Conservation (phyloP, 2,329 filamentous ascomycete species). For the Fusarium sp. region DNA sequence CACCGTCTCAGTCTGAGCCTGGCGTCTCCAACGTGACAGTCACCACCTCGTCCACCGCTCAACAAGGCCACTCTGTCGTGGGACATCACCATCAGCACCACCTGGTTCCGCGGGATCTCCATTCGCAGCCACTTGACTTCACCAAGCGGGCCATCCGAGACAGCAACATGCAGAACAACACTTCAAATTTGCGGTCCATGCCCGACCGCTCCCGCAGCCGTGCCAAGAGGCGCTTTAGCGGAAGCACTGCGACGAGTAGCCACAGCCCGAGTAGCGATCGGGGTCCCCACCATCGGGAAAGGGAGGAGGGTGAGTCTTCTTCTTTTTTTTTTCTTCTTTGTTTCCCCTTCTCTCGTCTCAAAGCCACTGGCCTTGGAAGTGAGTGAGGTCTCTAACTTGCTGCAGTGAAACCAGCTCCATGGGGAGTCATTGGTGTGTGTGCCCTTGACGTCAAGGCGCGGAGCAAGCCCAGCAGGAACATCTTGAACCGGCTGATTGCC, state of each 20-base stretch:
- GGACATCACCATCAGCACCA: conserved; percentile 52
- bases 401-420: conserved; percentile 63
- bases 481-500: conserved; percentile 87
- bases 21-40: conserved; percentile 61
- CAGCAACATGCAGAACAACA: conserved; percentile 43
- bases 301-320: conserved; percentile 59
- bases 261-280: conserved; percentile 79
- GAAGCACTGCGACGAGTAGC: conserved; percentile 81
- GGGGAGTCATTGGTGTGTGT: conserved; percentile 85
- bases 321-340: not conserved
- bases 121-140: conserved; percentile 54
- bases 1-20: conserved; percentile 58
- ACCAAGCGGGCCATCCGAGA: conserved; percentile 55
- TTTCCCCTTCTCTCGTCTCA: not conserved
- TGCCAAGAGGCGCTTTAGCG: conserved; percentile 78
- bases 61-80: conserved; percentile 52
- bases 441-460: conserved; percentile 94
- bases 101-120: conserved; percentile 55
- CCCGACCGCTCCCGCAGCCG: conserved; percentile 70
- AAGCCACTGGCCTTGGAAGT: not conserved
- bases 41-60: conserved; percentile 56
- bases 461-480: conserved; percentile 96
- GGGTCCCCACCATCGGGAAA: conserved; percentile 61
- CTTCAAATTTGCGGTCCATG: conserved; percentile 53
- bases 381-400: conserved; percentile 41